Percentiles rank a stretch among this genome's conserved stretches.
Conservation (phyloP, 441 rosid species). For the Croton setiger region DNA sequence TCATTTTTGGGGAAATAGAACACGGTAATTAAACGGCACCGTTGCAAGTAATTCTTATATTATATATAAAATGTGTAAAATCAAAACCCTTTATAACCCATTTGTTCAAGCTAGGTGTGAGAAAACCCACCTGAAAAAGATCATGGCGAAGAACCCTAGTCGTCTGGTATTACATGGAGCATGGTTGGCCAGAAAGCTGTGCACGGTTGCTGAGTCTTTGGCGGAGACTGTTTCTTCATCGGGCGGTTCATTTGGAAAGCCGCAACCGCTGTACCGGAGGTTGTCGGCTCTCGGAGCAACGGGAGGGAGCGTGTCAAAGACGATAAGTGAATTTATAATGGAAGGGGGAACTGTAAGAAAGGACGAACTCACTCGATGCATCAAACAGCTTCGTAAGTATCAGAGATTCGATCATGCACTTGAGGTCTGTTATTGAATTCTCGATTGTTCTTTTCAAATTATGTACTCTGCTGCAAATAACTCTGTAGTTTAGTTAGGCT, state of each 20-base stretch:
- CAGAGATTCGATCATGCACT: constrained; percentile 54
- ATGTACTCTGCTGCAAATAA: neutral
- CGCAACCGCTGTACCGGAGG: constrained; percentile 38
- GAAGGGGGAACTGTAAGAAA: constrained; percentile 50
- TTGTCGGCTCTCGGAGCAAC: constrained; percentile 45
- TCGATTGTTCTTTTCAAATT: neutral
- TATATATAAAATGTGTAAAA: neutral
- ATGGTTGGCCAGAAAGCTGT: constrained; percentile 32
- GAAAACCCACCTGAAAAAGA: neutral
- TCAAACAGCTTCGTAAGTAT: constrained; percentile 58
- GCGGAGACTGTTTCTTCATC: constrained; percentile 14
- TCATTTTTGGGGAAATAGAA: no score
- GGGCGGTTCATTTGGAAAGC: constrained; percentile 19
- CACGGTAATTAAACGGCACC: no score
- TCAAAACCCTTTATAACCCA: constrained; percentile 23
- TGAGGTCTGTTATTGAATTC: constrained; percentile 40
- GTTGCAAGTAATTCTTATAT: no score
- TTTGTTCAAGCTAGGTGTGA: neutral
- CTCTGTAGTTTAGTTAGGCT: neutral
- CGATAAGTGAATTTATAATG: constrained; percentile 56
- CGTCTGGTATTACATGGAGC: constrained; percentile 32
- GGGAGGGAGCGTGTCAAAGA: constrained; percentile 51
- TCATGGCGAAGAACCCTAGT: constrained; percentile 29
- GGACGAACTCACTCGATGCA: constrained; percentile 40
- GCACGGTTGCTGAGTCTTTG: constrained; percentile 24